These are phyloP conservation scores for Peniophora sp. DNA, from an alignment of 1,284 basidiomycete genomes.

Conservation along the genomic window DNA sequence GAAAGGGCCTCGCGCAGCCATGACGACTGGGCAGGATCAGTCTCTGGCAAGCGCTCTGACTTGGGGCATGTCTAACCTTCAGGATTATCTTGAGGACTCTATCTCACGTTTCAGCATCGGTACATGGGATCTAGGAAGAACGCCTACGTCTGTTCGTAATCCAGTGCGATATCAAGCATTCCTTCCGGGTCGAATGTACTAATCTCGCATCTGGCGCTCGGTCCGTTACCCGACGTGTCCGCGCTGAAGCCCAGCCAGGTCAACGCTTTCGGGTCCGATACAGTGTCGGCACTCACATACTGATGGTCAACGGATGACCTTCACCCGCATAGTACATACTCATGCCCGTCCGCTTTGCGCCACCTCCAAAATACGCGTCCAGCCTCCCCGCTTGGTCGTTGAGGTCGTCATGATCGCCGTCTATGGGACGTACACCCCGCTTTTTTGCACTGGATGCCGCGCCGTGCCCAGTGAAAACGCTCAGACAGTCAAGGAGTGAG, in stretches of 20 bases:
- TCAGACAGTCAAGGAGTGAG: conserved; percentile 81
- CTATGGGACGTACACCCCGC: too few species aligned
- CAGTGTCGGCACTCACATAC: conserved; percentile 56
- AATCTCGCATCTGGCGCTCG: conserved; percentile 85
- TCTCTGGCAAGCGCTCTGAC: background rate
- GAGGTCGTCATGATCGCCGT: too few species aligned
- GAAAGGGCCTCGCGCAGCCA: conserved; percentile 90
- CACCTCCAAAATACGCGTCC: conserved; percentile 45
- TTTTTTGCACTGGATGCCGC: background rate
- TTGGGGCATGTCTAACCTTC: conserved; percentile 44
- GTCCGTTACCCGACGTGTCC: conserved; percentile 69
- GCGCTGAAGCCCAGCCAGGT: conserved; percentile 42
- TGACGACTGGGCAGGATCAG: conserved; percentile 50
- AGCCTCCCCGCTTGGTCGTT: conserved; percentile 20
- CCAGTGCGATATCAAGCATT: conserved; percentile 73
- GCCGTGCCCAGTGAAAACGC: conserved; percentile 56
- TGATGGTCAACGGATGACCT: conserved; percentile 73
- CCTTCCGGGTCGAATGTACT: conserved; percentile 82
- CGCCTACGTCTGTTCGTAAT: conserved; percentile 57
- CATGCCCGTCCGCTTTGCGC: conserved; percentile 73
- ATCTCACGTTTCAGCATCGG: conserved; percentile 5
- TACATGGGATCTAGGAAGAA: background rate
- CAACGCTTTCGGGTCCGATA: conserved; percentile 1
- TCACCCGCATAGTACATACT: conserved; percentile 74
- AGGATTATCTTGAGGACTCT: conserved; percentile 81